Evolutionary conservation across 2,329 filamentous ascomycete genomes (phyloP).

Genomic region (Diplodia intermedia): DNA sequence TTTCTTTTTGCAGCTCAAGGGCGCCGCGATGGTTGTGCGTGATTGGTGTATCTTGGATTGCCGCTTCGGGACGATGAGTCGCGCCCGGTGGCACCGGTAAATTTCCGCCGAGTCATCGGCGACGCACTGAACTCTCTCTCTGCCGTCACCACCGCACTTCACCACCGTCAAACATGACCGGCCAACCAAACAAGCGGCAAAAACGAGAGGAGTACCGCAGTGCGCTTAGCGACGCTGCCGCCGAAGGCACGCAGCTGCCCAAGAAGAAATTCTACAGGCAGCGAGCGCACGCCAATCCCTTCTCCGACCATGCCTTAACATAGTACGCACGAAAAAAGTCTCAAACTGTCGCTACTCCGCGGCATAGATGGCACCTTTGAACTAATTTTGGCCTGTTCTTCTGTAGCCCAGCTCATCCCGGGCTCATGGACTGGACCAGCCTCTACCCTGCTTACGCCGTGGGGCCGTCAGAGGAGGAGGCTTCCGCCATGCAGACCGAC

Average conservation of each 20-base stretch:
- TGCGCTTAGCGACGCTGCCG: conserved; percentile 46
- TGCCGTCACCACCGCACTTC: conserved; percentile 16
- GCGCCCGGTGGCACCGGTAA: conserved; percentile 13
- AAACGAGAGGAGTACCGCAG: conserved; percentile 57
- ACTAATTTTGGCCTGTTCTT: neutral
- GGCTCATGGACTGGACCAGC: conserved; percentile 87
- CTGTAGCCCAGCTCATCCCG: conserved; percentile 75
- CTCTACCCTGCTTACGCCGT: conserved; percentile 78
- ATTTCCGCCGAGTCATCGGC: conserved; percentile 27
- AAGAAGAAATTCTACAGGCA: conserved; percentile 97
- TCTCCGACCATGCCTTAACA: conserved; percentile 87
- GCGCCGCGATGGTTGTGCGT: neutral
- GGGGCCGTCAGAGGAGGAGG: conserved; percentile 33
- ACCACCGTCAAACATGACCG: conserved; percentile 40
- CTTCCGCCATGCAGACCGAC: conserved; percentile 17
- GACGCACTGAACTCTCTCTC: conserved; percentile 12
- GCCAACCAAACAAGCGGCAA: conserved; percentile 47
- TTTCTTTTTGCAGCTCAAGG: neutral
- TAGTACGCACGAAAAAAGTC: conserved; percentile 66
- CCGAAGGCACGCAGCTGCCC: conserved; percentile 74
- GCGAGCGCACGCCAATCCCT: conserved; percentile 95
- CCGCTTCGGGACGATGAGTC: conserved; percentile 20
- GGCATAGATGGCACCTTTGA: neutral
- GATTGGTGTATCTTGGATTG: conserved; percentile 14
- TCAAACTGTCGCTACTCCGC: neutral